These are phyloP conservation scores for Phoma sp. DNA, from an alignment of 2,329 filamentous ascomycete species.

Conservation along the genomic window DNA sequence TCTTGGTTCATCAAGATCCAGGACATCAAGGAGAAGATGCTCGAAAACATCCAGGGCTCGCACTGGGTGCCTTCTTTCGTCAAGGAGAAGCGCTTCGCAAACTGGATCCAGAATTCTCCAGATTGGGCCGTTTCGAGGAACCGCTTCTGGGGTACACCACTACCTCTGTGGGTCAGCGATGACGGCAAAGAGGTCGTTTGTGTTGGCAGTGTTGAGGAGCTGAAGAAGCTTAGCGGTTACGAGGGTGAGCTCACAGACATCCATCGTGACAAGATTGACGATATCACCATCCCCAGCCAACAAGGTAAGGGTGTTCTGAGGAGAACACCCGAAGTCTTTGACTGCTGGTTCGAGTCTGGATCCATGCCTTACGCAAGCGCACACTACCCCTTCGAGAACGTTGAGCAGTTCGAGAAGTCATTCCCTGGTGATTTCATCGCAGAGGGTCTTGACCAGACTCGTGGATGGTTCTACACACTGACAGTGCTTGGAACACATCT, in stretches of 20 bases:
- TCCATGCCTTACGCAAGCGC: slow-evolving; percentile 93
- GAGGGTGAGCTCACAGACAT: slow-evolving; percentile 82
- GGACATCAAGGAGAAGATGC: slow-evolving; percentile 82
- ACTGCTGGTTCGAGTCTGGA: slow-evolving; percentile 97
- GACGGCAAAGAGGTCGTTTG: slow-evolving; percentile 87
- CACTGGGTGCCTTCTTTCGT: slow-evolving; percentile 93
- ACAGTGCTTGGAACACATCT: slow-evolving; percentile 87
- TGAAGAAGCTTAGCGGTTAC: slow-evolving; percentile 86
- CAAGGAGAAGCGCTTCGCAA: slow-evolving; percentile 88
- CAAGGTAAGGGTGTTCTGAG: slow-evolving; percentile 82
- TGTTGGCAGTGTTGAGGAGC: slow-evolving; percentile 81
- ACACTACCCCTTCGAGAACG: slow-evolving; percentile 92
- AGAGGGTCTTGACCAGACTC: slow-evolving; percentile 89
- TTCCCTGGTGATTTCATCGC: slow-evolving; percentile 96
- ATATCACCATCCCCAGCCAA: slow-evolving; percentile 92
- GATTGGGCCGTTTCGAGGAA: slow-evolving; percentile 97
- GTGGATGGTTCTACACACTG: slow-evolving; percentile 96
- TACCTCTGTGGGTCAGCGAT: slow-evolving; percentile 90
- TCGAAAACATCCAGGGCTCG: slow-evolving; percentile 86
- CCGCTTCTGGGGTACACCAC: slow-evolving; percentile 93
- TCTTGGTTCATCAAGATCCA: slow-evolving; percentile 95
- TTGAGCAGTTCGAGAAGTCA: slow-evolving; percentile 76
- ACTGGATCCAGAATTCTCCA: slow-evolving; percentile 87
- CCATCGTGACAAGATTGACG: slow-evolving; percentile 90
- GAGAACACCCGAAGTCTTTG: slow-evolving; percentile 87